phyloP scores from a whole-genome alignment of 108 stramenopile species.

The Cyclotella choctawhatcheeana region DNA sequence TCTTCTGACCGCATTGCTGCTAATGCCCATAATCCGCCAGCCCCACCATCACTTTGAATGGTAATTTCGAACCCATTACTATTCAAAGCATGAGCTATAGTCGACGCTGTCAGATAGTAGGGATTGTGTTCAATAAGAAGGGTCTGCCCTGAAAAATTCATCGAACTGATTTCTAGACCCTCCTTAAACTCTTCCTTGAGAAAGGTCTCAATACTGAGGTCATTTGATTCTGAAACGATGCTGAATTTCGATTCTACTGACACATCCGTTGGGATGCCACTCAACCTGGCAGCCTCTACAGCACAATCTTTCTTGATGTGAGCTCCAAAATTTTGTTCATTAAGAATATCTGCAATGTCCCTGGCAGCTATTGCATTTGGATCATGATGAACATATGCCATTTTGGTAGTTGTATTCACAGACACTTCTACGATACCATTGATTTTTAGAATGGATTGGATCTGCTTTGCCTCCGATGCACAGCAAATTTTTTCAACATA shows the following conservation, averaged over 20 bases:
- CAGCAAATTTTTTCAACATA: conserved; percentile 65
- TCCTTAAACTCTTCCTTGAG: not conserved
- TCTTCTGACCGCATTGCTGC: conserved; percentile 6
- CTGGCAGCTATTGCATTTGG: conserved; percentile 38
- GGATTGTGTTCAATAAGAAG: conserved; percentile 52
- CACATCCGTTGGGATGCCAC: conserved; percentile 36
- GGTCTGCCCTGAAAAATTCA: conserved; percentile 34
- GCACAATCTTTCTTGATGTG: conserved; percentile 51
- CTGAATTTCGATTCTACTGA: conserved; percentile 29
- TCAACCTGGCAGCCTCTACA: conserved; percentile 8
- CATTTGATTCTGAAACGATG: conserved; percentile 8
- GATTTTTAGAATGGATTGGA: conserved; percentile 45
- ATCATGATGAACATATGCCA: conserved; percentile 69
- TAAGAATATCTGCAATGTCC: conserved; percentile 53
- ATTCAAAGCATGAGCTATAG: conserved; percentile 47
- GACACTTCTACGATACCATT: conserved; percentile 49
- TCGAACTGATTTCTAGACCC: conserved; percentile 8
- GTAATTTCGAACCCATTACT: not conserved
- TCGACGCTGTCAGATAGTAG: conserved; percentile 26
- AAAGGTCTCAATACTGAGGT: not conserved
- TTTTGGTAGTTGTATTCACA: conserved; percentile 59
- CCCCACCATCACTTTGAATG: conserved; percentile 27
- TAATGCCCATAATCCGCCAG: conserved; percentile 44
- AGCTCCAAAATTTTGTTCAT: conserved; percentile 53
- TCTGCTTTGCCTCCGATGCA: conserved; percentile 55